These are phyloP conservation scores for Paecilomyces dactylethromorphus DNA, from an alignment of 2,329 filamentous ascomycete species.

Conservation along the genomic window DNA sequence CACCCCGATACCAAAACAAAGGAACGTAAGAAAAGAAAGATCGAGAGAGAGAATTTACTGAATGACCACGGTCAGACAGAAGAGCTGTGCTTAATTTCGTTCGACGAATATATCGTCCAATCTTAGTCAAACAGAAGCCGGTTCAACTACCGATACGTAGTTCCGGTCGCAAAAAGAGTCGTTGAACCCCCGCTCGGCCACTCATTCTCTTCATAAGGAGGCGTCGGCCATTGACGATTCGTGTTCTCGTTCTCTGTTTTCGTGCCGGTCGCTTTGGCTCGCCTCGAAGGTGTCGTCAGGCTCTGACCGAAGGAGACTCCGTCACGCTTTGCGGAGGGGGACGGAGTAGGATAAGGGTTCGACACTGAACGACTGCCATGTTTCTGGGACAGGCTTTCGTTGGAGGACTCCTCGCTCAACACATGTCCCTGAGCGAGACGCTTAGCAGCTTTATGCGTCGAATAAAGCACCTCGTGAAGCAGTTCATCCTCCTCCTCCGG, in stretches of 20 bases:
- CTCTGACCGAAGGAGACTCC: slow-evolving; percentile 64
- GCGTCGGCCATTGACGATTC: slow-evolving; percentile 81
- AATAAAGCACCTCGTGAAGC: slow-evolving; percentile 77
- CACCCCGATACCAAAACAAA: background rate
- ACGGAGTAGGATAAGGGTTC: slow-evolving; percentile 63
- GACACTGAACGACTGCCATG: slow-evolving; percentile 23
- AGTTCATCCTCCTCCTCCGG: slow-evolving; percentile 96
- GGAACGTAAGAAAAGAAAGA: slow-evolving; percentile 5
- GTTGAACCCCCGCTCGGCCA: slow-evolving; percentile 81
- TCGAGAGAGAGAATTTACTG: slow-evolving; percentile 5
- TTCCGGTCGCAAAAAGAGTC: slow-evolving; percentile 68
- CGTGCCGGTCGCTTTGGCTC: slow-evolving; percentile 61
- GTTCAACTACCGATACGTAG: slow-evolving; percentile 26
- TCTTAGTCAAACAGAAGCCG: background rate
- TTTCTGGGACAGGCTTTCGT: slow-evolving; percentile 40
- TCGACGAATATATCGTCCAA: background rate
- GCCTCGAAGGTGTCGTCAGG: slow-evolving; percentile 48
- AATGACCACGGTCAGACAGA: background rate
- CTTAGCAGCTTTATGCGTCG: slow-evolving; percentile 68
- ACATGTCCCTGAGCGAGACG: slow-evolving; percentile 52
- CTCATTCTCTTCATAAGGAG: slow-evolving; percentile 87
- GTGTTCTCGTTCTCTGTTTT: slow-evolving; percentile 44
- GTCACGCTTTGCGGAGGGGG: slow-evolving; percentile 76
- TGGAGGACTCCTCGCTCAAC: slow-evolving; percentile 43
- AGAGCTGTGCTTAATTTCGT: background rate